Conservation (phyloP, 1,139 yeast genomes). For the Nematodospora anomalae region DNA sequence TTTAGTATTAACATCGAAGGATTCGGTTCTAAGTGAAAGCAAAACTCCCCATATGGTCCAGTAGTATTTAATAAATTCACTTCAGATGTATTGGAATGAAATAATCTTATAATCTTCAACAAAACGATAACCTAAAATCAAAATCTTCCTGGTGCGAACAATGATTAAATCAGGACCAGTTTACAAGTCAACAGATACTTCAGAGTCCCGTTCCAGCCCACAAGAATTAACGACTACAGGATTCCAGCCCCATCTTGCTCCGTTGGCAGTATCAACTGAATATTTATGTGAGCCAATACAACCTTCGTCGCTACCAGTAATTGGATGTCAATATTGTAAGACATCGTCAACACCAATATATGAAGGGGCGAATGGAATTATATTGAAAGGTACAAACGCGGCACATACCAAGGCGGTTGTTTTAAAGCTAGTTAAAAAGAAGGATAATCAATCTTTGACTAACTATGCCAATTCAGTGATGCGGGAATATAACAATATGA, state of each 20-base stretch:
- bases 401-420: slow-evolving; percentile 22
- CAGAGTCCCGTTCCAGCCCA: background rate
- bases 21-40: too few relatives aligned
- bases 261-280: background rate
- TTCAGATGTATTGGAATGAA: background rate
- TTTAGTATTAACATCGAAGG: too few relatives aligned
- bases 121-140: background rate
- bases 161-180: background rate
- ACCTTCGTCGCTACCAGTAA: slow-evolving; percentile 9
- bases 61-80: background rate
- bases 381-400: slow-evolving; percentile 33
- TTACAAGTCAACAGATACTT: background rate
- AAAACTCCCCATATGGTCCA: background rate
- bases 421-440: slow-evolving; percentile 33
- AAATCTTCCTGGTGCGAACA: background rate
- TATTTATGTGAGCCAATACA: slow-evolving; percentile 1
- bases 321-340: slow-evolving; percentile 24
- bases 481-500: slow-evolving; percentile 33
- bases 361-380: slow-evolving; percentile 48
- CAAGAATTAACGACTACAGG: background rate
- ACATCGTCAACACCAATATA: slow-evolving; percentile 32
- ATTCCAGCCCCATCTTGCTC: background rate
- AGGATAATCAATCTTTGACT: slow-evolving; percentile 16
- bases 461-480: slow-evolving; percentile 22
- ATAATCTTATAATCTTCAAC: background rate